Conservation (phyloP, 2,329 filamentous ascomycete genomes). For the Endoconidiophora laricicola region DNA sequence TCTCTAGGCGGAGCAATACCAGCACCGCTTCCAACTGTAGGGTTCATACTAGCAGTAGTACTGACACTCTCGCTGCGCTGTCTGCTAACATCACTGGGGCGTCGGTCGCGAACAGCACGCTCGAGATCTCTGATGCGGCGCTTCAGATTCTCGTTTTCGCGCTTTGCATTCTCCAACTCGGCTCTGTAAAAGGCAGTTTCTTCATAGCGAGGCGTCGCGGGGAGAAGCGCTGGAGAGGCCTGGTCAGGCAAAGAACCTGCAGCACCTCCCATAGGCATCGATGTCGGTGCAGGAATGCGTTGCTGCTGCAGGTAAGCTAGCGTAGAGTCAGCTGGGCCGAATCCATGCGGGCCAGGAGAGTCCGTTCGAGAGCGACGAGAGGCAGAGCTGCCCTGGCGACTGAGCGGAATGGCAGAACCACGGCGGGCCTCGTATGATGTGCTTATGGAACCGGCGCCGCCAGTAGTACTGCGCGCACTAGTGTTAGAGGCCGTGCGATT, state of each 20-base stretch:
- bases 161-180: conserved; percentile 44
- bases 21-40: conserved; percentile 18
- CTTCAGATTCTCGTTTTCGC: conserved; percentile 47
- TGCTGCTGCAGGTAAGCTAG: conserved; percentile 32
- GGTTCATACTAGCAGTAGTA: conserved; percentile 28
- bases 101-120: conserved; percentile 32
- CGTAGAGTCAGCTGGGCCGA: conserved; percentile 20
- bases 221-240: conserved; percentile 36
- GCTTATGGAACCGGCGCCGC: conserved; percentile 25
- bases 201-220: conserved; percentile 43
- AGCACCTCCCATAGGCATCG: conserved; percentile 15
- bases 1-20: conserved; percentile 15
- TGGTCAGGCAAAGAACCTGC: conserved; percentile 12
- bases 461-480: conserved; percentile 34
- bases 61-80: conserved; percentile 39
- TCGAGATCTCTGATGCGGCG: conserved; percentile 46
- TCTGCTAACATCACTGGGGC: conserved; percentile 30
- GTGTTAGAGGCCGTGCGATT: conserved; percentile 42
- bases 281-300: conserved; percentile 23
- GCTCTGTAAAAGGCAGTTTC: conserved; percentile 42
- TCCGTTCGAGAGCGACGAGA: conserved; percentile 35
- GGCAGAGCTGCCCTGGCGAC: conserved; percentile 37
- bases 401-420: conserved; percentile 29
- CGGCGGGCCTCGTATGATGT: conserved; percentile 22
- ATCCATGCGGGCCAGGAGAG: conserved; percentile 23